Conservation (phyloP, 23 red algal genomes). For the Chondrus crispus region DNA sequence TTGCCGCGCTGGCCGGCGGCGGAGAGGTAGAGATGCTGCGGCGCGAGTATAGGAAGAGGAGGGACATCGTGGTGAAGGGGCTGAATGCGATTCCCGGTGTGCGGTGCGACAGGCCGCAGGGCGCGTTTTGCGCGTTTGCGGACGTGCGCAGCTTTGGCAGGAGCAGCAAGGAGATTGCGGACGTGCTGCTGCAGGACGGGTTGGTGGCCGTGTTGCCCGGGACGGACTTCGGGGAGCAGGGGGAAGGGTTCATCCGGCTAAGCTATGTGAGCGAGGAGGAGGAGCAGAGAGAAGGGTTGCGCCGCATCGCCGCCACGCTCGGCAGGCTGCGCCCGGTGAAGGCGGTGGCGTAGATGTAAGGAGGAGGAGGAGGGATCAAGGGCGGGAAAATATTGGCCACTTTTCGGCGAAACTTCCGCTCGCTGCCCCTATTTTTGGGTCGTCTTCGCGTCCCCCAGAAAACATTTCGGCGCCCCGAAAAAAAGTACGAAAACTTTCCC, state of each 20-base stretch:
- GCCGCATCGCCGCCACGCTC: conserved; percentile 61
- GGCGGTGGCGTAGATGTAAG: too few relatives aligned
- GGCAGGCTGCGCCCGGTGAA: not conserved
- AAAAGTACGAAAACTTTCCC: too few relatives aligned
- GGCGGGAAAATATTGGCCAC: too few relatives aligned
- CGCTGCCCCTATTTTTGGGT: too few relatives aligned
- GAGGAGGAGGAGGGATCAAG: too few relatives aligned
- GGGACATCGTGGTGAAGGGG: conserved; percentile 75
- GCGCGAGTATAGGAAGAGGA: conserved; percentile 66
- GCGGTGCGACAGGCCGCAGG: conserved; percentile 60
- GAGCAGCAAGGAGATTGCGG: conserved; percentile 46
- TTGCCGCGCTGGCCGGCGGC: conserved; percentile 69
- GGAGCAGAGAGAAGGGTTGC: conserved; percentile 64
- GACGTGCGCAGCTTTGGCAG: conserved; percentile 67
- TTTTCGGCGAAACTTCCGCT: too few relatives aligned
- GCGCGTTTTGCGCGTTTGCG: conserved; percentile 92
- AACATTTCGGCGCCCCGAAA: too few relatives aligned
- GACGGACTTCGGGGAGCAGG: conserved; percentile 90
- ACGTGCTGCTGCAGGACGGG: conserved; percentile 63
- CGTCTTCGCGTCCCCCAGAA: too few relatives aligned
- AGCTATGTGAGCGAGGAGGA: conserved; percentile 76
- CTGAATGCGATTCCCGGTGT: conserved; percentile 75
- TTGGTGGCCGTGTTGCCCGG: conserved; percentile 93
- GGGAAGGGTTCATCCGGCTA: conserved; percentile 90
- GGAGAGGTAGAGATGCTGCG: conserved; percentile 38